Conservation (phyloP, 2,329 filamentous ascomycete species). For the Ophiostoma angusticollis region DNA sequence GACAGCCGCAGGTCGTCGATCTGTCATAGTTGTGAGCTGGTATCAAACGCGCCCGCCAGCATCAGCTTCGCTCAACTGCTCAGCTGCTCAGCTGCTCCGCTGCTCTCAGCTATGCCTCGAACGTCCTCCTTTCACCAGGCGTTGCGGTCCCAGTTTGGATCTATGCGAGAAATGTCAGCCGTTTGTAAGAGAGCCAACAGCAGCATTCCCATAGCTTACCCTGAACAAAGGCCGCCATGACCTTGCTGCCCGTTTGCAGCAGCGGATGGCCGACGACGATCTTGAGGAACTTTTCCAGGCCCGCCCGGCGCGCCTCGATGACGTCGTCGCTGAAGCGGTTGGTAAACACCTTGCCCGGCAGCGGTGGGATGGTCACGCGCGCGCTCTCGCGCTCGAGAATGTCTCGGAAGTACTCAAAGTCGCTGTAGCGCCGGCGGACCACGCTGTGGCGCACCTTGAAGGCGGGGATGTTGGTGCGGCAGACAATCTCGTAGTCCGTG, state of each 20-base stretch:
- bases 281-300: conserved; percentile 88
- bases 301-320: conserved; percentile 85
- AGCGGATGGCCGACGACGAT: conserved; percentile 95
- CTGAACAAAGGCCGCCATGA: conserved; percentile 91
- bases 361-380: conserved; percentile 84
- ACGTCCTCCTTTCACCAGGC: conserved; percentile 61
- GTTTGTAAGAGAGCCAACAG: too few species aligned
- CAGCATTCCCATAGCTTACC: conserved; percentile 41
- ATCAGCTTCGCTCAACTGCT: too few species aligned
- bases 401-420: conserved; percentile 98
- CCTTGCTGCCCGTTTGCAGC: conserved; percentile 94
- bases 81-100: too few species aligned
- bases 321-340: conserved; percentile 97
- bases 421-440: conserved; percentile 87
- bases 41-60: too few species aligned
- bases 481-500: conserved; percentile 96
- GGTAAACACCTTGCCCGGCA: conserved; percentile 95
- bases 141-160: conserved; percentile 84
- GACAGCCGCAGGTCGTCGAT: too few species aligned
- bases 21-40: too few species aligned
- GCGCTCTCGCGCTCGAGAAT: conserved; percentile 92
- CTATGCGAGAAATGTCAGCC: conserved; percentile 26
- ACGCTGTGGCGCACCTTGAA: conserved; percentile 88
- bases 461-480: conserved; percentile 95
- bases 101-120: too few species aligned